Evolutionary conservation across 75 land plant species (phyloP).

Genomic region (Ceratopteris richardii): DNA sequence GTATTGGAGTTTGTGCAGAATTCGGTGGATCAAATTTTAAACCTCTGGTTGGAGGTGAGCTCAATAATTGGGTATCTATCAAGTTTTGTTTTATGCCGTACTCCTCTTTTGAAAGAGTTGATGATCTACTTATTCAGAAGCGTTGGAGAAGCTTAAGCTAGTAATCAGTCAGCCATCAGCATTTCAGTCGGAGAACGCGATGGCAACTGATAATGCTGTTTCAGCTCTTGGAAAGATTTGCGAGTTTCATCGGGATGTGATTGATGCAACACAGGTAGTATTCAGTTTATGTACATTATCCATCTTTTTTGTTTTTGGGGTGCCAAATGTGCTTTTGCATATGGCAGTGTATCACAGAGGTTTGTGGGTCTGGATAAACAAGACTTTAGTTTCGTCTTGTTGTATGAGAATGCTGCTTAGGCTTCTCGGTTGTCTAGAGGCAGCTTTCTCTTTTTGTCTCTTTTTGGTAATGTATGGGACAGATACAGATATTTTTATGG

Average conservation of each 20-base stretch:
- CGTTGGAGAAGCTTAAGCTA: constrained; percentile 32
- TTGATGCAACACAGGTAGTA: constrained; percentile 40
- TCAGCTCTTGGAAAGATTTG: constrained; percentile 50
- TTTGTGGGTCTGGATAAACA: too few relatives aligned
- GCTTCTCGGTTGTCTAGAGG: neutral
- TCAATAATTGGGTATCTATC: too few relatives aligned
- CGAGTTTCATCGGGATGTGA: constrained; percentile 38
- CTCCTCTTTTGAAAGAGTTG: neutral
- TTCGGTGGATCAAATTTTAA: constrained; percentile 41
- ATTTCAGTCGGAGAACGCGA: constrained; percentile 28
- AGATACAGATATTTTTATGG: neutral
- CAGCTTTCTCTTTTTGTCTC: neutral
- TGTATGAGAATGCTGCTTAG: too few relatives aligned
- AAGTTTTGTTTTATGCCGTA: too few relatives aligned
- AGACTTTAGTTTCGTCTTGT: too few relatives aligned
- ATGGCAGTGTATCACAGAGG: too few relatives aligned
- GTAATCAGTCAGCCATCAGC: constrained; percentile 38
- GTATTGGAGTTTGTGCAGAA: constrained; percentile 52
- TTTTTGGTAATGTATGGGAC: neutral
- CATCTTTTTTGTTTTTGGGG: neutral
- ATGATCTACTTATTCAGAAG: too few relatives aligned
- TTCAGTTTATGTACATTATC: neutral
- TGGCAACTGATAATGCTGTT: constrained; percentile 51
- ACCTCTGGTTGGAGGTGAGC: constrained; percentile 34
- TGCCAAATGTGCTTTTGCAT: too few relatives aligned